These are phyloP conservation scores for Oryza punctata DNA, from an alignment of 176 grass and related monocot species.

Conservation along the genomic window DNA sequence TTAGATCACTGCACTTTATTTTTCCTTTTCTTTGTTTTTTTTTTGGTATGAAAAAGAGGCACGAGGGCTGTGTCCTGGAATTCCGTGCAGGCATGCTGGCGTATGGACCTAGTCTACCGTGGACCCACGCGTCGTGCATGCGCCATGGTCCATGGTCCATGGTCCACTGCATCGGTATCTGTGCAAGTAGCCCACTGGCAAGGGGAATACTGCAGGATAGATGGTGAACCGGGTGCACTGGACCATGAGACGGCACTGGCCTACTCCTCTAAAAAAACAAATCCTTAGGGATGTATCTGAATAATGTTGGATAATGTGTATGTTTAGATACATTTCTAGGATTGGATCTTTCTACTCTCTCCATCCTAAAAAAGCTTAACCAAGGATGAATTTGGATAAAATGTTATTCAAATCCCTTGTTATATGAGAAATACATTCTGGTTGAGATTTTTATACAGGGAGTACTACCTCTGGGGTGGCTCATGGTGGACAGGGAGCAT, in stretches of 20 bases:
- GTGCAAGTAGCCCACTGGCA: background rate
- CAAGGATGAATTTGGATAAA: too few relatives aligned
- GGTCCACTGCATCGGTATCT: background rate
- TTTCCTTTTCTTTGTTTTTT: background rate
- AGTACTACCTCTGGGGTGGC: background rate
- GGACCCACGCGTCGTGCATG: background rate
- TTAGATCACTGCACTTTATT: background rate
- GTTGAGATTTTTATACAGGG: too few relatives aligned
- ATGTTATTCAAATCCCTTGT: too few relatives aligned
- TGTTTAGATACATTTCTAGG: too few relatives aligned
- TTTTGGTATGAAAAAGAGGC: conserved; percentile 15
- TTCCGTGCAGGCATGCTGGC: background rate
- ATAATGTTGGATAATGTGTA: too few relatives aligned
- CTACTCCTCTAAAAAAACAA: too few relatives aligned
- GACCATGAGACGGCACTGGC: background rate
- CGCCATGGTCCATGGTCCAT: background rate
- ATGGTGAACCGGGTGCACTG: background rate
- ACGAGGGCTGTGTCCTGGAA: background rate
- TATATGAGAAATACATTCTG: too few relatives aligned
- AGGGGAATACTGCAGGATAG: background rate
- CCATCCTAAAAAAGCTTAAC: too few relatives aligned
- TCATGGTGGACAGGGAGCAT: background rate
- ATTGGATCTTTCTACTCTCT: too few relatives aligned
- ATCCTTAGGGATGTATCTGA: too few relatives aligned
- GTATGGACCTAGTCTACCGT: background rate